Evolutionary conservation across 129 eudicot species (phyloP).

Genomic region (Tagetes patula): DNA sequence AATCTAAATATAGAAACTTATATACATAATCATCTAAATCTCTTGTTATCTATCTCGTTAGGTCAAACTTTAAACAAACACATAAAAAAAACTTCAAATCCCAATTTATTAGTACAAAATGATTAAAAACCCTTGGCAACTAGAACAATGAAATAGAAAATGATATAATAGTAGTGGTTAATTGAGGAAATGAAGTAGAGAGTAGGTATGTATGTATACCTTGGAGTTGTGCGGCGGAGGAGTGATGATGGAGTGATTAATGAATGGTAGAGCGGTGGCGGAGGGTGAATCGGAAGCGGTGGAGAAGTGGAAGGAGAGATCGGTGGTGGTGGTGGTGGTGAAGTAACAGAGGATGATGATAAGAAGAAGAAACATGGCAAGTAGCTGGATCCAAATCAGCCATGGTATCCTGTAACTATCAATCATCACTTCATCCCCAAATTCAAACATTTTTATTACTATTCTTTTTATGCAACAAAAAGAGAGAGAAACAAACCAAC

Average conservation of each 20-base stretch:
- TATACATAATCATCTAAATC: background rate
- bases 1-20: background rate
- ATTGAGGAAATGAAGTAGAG: background rate
- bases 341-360: conserved; percentile 46
- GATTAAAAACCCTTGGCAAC: background rate
- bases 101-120: conserved; percentile 4
- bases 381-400: conserved; percentile 83
- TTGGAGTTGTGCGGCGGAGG: conserved; percentile 8
- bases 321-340: conserved; percentile 23
- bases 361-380: conserved; percentile 62
- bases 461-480: no score
- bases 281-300: conserved; percentile 34
- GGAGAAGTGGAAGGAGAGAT: conserved; percentile 35
- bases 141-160: background rate
- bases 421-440: conserved; percentile 68
- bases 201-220: conserved; percentile 22
- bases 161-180: no score
- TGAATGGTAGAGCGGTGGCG: conserved; percentile 4
- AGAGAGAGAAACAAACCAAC: no score
- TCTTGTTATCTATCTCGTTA: background rate
- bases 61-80: background rate
- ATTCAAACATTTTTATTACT: conserved; percentile 47
- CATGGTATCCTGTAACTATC: conserved; percentile 73
- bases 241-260: conserved; percentile 16
- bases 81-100: conserved; percentile 8